Conservation (phyloP, 495 filamentous ascomycete genomes). For the Podospora tetraspora region DNA sequence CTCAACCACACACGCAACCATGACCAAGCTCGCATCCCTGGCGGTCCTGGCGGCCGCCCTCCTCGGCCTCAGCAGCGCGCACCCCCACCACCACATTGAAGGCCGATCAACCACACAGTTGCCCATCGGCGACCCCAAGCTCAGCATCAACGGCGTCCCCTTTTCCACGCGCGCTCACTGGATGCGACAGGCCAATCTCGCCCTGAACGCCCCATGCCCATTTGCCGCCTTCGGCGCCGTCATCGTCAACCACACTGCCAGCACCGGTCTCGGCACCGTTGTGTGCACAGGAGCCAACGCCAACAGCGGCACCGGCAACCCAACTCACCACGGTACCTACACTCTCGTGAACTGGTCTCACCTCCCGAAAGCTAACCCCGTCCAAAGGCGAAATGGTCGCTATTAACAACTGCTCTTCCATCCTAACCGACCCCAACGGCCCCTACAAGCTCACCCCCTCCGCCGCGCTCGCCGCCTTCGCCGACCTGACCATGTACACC, state of each 20-base stretch:
- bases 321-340: conserved; percentile 42
- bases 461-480: conserved; percentile 40
- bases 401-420: conserved; percentile 47
- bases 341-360: background rate
- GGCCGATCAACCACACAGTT: conserved; percentile 5
- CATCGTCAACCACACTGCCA: conserved; percentile 50
- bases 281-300: conserved; percentile 45
- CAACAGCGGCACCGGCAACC: conserved; percentile 39
- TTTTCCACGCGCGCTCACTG: conserved; percentile 38
- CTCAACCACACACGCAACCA: background rate
- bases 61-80: conserved; percentile 9
- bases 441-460: conserved; percentile 37
- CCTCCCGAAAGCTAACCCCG: background rate
- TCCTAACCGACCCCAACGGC: conserved; percentile 42
- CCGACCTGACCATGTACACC: conserved; percentile 48
- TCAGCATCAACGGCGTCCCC: conserved; percentile 31
- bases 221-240: conserved; percentile 48
- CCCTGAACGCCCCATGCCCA: conserved; percentile 45
- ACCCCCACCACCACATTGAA: conserved; percentile 12
- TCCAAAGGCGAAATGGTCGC: conserved; percentile 46
- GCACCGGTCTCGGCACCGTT: conserved; percentile 34
- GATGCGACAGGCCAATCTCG: conserved; percentile 47
- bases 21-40: conserved; percentile 1
- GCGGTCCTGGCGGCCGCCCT: background rate
- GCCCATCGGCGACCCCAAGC: conserved; percentile 19